Conservation (phyloP, 345 rosid genomes). For the Boechera retrofracta region DNA sequence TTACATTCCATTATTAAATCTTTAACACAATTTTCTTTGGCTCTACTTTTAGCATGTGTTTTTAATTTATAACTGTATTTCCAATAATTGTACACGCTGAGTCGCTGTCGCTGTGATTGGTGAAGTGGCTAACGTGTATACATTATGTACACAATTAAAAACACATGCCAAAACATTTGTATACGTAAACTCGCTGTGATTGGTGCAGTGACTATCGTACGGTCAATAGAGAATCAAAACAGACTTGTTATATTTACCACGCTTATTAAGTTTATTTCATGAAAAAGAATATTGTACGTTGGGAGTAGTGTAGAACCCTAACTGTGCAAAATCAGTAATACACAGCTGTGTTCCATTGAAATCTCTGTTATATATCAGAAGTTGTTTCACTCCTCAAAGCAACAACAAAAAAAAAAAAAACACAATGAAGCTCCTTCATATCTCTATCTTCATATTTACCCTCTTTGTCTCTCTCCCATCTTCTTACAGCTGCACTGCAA, state of each 20-base stretch:
- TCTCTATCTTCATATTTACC: constrained; percentile 30
- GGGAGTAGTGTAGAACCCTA: constrained; percentile 25
- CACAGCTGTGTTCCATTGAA: constrained; percentile 41
- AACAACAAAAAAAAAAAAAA: background rate
- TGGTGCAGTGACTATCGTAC: background rate
- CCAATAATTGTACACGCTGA: background rate
- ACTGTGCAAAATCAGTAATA: constrained; percentile 13
- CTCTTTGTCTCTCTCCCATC: constrained; percentile 41
- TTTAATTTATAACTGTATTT: background rate
- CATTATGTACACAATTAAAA: background rate
- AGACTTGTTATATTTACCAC: background rate
- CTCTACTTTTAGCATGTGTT: background rate
- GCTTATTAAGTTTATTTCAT: background rate
- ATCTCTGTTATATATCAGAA: constrained; percentile 19
- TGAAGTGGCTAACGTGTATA: background rate
- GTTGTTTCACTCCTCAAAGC: background rate
- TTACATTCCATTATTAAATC: constrained; percentile 1
- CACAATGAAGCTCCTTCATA: constrained; percentile 38
- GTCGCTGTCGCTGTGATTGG: background rate
- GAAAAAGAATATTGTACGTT: constrained; percentile 28
- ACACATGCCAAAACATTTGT: background rate
- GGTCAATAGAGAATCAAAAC: background rate
- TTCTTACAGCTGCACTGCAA: constrained; percentile 50
- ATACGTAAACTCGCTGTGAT: background rate
- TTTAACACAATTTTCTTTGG: background rate